Percentiles rank a stretch among this genome's conserved stretches.
These are phyloP conservation scores for Podaxis mareebaensis DNA, from an alignment of 768 basidiomycete species.

Conservation along the genomic window DNA sequence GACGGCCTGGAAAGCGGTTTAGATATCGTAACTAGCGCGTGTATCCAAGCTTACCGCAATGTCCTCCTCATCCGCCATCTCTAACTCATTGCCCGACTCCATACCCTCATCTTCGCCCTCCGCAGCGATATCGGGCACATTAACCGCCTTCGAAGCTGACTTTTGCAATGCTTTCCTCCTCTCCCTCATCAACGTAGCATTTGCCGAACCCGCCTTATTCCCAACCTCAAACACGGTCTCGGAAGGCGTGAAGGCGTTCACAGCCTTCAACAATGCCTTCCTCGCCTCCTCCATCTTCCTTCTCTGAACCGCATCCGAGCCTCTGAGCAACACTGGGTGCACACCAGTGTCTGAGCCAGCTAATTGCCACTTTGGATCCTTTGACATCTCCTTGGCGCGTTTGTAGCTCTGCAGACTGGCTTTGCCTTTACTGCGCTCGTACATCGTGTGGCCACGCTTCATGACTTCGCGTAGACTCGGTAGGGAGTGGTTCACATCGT, in stretches of 20 bases:
- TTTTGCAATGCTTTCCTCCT: slow-evolving; percentile 76
- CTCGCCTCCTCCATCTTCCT: slow-evolving; percentile 54
- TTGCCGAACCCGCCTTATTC: slow-evolving; percentile 62
- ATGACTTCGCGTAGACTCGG: slow-evolving; percentile 76
- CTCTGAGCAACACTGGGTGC: slow-evolving; percentile 69
- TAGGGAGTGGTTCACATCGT: slow-evolving; percentile 64
- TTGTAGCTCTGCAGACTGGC: slow-evolving; percentile 84
- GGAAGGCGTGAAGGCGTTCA: slow-evolving; percentile 78
- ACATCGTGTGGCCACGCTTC: slow-evolving; percentile 88
- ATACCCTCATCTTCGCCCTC: slow-evolving; percentile 37
- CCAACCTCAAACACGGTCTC: slow-evolving; percentile 95
- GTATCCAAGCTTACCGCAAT: slow-evolving; percentile 56
- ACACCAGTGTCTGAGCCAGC: slow-evolving; percentile 62
- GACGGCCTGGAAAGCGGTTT: slow-evolving; percentile 48
- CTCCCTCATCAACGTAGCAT: slow-evolving; percentile 83
- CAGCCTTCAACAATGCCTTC: slow-evolving; percentile 66
- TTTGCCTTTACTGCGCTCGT: slow-evolving; percentile 90
- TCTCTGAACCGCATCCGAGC: slow-evolving; percentile 33
- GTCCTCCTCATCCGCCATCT: slow-evolving; percentile 80
- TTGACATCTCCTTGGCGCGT: slow-evolving; percentile 85
- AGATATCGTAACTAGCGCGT: background rate
- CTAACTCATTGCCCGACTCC: slow-evolving; percentile 37
- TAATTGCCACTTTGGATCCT: slow-evolving; percentile 69
- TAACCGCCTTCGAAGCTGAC: slow-evolving; percentile 51
- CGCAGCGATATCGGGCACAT: slow-evolving; percentile 32